These are phyloP conservation scores for Venturia effusa DNA, from an alignment of 2,329 filamentous ascomycete species.

Conservation along the genomic window DNA sequence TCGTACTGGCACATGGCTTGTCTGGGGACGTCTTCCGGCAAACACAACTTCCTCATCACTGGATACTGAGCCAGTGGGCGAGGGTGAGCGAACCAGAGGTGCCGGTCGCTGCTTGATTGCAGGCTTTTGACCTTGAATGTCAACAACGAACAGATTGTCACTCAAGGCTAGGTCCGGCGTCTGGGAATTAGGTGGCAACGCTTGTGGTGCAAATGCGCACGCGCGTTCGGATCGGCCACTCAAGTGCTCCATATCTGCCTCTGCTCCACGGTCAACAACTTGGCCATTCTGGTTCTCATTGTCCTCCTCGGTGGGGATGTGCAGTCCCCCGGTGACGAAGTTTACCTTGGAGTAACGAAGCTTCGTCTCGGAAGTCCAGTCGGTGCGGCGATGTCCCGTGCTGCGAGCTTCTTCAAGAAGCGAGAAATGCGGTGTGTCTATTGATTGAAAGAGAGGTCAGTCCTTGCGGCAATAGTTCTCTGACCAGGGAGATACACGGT, in stretches of 20 bases:
- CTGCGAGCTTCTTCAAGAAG: constrained; percentile 49
- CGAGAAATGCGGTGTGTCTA: constrained; percentile 24
- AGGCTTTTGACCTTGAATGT: constrained; percentile 8
- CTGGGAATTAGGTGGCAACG: background rate
- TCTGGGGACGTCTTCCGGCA: background rate
- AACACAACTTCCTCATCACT: constrained; percentile 57
- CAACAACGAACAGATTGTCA: constrained; percentile 12
- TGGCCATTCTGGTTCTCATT: constrained; percentile 9
- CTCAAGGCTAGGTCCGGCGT: background rate
- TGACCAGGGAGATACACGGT: background rate
- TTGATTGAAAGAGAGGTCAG: background rate
- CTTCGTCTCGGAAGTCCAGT: constrained; percentile 36
- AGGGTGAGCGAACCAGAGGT: constrained; percentile 20
- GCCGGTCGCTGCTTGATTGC: background rate
- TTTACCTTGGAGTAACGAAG: constrained; percentile 45
- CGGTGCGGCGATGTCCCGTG: constrained; percentile 39
- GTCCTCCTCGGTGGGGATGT: constrained; percentile 24
- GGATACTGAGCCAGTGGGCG: constrained; percentile 42
- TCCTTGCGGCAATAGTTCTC: background rate
- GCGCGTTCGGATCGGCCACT: background rate
- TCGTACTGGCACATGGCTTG: background rate
- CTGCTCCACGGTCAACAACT: background rate
- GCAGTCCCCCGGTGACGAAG: constrained; percentile 50
- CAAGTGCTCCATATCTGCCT: background rate
- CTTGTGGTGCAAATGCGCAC: background rate